phyloP scores from a whole-genome alignment of 2,329 filamentous ascomycete species.

The Aspergillus terreus region DNA sequence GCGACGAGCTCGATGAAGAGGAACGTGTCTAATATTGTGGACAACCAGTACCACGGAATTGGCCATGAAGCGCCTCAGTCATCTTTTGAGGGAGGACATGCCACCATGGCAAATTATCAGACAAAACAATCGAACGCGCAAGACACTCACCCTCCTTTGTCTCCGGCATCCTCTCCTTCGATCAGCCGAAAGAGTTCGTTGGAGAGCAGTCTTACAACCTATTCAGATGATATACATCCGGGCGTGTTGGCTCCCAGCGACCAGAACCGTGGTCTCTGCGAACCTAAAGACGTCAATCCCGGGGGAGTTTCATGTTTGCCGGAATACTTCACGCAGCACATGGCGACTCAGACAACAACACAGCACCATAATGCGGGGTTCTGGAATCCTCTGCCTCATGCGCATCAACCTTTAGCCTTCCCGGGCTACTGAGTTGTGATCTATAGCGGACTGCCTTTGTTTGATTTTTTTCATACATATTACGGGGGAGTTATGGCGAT shows the following conservation, averaged over 20 bases:
- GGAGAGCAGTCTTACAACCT: constrained; percentile 14
- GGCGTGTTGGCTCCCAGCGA: constrained; percentile 11
- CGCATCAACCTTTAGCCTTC: constrained; percentile 11
- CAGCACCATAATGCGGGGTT: constrained; percentile 4
- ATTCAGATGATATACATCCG: constrained; percentile 13
- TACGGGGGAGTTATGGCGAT: no score
- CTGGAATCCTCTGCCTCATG: constrained; percentile 11
- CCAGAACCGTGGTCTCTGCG: constrained; percentile 1
- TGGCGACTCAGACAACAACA: constrained; percentile 4
- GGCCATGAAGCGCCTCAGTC: background rate
- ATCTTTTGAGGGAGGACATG: background rate
- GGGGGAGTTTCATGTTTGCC: constrained; percentile 10
- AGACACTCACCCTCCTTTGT: constrained; percentile 9
- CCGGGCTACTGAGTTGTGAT: constrained; percentile 8
- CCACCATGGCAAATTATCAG: background rate
- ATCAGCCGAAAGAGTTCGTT: constrained; percentile 17
- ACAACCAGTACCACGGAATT: background rate
- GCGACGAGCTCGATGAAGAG: constrained; percentile 4
- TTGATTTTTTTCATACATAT: background rate
- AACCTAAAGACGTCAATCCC: constrained; percentile 8
- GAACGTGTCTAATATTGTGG: constrained; percentile 4
- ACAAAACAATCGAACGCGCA: background rate
- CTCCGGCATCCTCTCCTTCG: constrained; percentile 13
- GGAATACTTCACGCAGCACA: constrained; percentile 17
- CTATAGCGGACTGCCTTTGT: background rate